Evolutionary conservation across 1,139 yeast genomes (phyloP), one percentile per base, ranked within the genome.

Genomic region (Diutina scorzettiae): DNA sequence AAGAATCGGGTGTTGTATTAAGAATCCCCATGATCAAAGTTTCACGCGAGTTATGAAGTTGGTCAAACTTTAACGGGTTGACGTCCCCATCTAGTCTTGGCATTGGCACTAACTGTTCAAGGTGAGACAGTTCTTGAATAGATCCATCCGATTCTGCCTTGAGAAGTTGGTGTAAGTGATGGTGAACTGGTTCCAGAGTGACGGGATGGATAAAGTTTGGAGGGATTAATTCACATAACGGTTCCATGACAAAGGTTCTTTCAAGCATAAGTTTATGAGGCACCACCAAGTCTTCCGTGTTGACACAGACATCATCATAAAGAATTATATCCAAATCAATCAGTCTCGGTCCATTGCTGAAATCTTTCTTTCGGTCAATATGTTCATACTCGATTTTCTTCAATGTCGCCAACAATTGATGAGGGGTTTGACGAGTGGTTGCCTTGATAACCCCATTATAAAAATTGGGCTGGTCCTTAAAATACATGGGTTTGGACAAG

Each of bases 401-500:
- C 45, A 89, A 60, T 3, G 69, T 63, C 17, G 59, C 57, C 39
- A 91, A 63, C 19, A 93, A 62, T 1, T 76, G 78, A 37, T 70
- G 66, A 1, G 99, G 97, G 0, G 70, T 49, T 40, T 78, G 59
- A 5, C 57, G 57, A 0, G 82, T 71, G 37, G 65, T 60, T 4
- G 51, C 41, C 51, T 80, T 76, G 18, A 85, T 55, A 1, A 80
- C 94, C 1, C 96, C 97, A 56, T 91, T 93, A 51, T 80, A 66
- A 56, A 91, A 93, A 53, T 78, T 80, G 2, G 78, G 71, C 61
- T 91, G 99, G 47, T 87, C 85, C 40, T 71, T 62, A 48, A 71
- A 77, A 57, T 87, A 93, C 97, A 91, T 91, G 39, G 99, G 97
- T 49, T 81, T 85, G 19, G 96, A 84, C 47, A 82, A 78, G 58